Evolutionary conservation across 306 rosid species (phyloP).

Genomic region (Vachellia pachyceras): DNA sequence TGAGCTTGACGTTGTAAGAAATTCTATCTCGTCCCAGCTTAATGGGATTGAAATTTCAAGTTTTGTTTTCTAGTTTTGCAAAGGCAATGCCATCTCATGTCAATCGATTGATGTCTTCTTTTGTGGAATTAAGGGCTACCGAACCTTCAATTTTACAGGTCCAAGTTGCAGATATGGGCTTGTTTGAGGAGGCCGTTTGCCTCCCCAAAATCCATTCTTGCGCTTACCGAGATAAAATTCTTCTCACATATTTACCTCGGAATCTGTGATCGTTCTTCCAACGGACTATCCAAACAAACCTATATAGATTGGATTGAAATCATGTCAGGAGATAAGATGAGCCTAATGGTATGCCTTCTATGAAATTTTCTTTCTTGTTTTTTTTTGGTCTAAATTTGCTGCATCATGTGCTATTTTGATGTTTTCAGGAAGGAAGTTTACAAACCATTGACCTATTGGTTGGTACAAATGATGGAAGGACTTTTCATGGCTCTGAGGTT

Average conservation of each 20-base stretch:
- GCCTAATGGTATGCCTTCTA: slow-evolving; percentile 69
- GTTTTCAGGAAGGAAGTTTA: slow-evolving; percentile 73
- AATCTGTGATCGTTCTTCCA: too few species aligned
- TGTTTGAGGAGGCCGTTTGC: too few species aligned
- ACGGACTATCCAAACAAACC: too few species aligned
- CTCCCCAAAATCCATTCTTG: too few species aligned
- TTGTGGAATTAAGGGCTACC: background rate
- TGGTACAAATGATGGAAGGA: slow-evolving; percentile 72
- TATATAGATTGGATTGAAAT: slow-evolving; percentile 89
- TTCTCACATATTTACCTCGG: too few species aligned
- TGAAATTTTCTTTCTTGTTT: slow-evolving; percentile 19
- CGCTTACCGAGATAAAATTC: too few species aligned
- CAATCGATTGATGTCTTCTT: too few species aligned
- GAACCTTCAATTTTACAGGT: slow-evolving; percentile 55
- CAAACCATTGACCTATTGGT: slow-evolving; percentile 69
- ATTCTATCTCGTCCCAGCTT: too few species aligned
- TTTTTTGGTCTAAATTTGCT: slow-evolving; percentile 28
- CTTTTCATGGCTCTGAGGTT: slow-evolving; percentile 87
- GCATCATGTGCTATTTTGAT: slow-evolving; percentile 36
- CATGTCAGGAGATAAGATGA: slow-evolving; percentile 68
- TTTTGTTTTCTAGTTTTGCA: too few species aligned
- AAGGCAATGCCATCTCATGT: too few species aligned
- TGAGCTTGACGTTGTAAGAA: too few species aligned
- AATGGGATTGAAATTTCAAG: too few species aligned
- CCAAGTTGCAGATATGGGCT: slow-evolving; percentile 93